These are phyloP conservation scores for Serpula lacrymans DNA, from an alignment of 768 basidiomycete genomes.

Conservation along the genomic window DNA sequence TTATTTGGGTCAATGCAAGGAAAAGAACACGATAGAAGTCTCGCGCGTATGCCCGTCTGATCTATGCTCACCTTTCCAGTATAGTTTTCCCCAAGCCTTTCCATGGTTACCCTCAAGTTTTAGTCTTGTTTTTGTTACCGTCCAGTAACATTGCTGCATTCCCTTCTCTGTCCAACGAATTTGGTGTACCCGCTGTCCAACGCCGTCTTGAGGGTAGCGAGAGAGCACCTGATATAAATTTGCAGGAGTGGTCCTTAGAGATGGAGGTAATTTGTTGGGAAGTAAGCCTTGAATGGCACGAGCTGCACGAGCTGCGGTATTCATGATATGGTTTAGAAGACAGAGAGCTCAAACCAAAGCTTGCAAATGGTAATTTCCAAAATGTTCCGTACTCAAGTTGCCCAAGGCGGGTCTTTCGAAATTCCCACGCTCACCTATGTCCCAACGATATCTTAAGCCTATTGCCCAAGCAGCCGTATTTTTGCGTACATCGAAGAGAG, in stretches of 20 bases:
- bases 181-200: conserved; percentile 70
- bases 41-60: not conserved
- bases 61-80: conserved; percentile 67
- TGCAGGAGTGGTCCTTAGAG: conserved; percentile 52
- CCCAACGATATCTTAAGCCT: conserved; percentile 21
- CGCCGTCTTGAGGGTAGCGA: conserved; percentile 60
- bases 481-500: conserved; percentile 1
- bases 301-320: conserved; percentile 15
- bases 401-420: conserved; percentile 7
- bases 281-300: conserved; percentile 51
- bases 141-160: conserved; percentile 69
- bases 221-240: conserved; percentile 74
- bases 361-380: not conserved
- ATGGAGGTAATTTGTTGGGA: conserved; percentile 56
- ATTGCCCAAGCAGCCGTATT: conserved; percentile 4
- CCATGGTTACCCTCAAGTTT: conserved; percentile 75
- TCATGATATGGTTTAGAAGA: conserved; percentile 5
- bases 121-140: conserved; percentile 65
- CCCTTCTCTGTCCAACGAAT: conserved; percentile 69
- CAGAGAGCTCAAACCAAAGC: not conserved
- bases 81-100: conserved; percentile 77
- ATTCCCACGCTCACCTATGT: conserved; percentile 5
- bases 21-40: not conserved
- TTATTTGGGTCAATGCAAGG: not conserved
- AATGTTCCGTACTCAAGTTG: not conserved